phyloP scores from a whole-genome alignment of 257 asterid species.

The Coffea canephora region DNA sequence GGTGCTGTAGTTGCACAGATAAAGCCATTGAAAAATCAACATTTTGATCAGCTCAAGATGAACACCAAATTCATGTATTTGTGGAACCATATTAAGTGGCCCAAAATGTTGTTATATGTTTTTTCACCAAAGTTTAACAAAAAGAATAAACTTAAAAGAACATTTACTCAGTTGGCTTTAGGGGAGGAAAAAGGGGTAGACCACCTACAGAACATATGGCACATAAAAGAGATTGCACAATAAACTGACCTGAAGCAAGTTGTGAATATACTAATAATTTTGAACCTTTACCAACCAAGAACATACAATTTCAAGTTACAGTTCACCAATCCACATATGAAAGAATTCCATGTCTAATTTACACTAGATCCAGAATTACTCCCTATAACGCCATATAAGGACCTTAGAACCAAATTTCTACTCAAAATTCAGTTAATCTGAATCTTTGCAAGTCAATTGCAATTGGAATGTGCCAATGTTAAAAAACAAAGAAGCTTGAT shows the following conservation, averaged over 20 bases:
- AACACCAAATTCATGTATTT: not conserved
- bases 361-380: not conserved
- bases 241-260: not conserved
- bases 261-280: not conserved
- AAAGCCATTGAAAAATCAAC: not conserved
- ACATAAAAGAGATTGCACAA: not conserved
- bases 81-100: not conserved
- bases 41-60: not conserved
- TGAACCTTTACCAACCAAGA: too few relatives aligned
- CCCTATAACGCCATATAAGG: not conserved
- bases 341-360: not conserved
- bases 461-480: not conserved
- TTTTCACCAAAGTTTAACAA: not conserved
- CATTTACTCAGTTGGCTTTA: not conserved
- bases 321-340: not conserved
- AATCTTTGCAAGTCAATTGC: not conserved
- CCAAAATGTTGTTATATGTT: too few relatives aligned
- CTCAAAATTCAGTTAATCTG: not conserved
- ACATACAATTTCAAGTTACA: not conserved
- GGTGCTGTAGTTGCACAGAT: constrained; percentile 53
- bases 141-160: not conserved
- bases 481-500: not conserved
- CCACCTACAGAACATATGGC: too few relatives aligned
- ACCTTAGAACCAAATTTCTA: not conserved
- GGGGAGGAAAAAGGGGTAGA: not conserved